Conservation (phyloP, 164 flowering plant species). For the Berberis thunbergii region DNA sequence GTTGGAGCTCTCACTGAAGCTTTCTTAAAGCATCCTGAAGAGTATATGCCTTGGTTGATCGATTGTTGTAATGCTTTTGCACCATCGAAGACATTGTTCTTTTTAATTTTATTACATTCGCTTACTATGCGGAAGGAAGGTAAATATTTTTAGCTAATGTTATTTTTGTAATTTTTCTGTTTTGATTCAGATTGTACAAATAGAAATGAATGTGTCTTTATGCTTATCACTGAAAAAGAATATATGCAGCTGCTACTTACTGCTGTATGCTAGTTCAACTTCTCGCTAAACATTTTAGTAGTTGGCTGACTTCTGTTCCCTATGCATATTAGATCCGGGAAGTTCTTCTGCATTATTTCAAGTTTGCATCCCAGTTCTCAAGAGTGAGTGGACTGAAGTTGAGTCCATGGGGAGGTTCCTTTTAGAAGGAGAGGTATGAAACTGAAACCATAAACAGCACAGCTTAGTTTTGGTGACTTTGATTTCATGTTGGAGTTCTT, state of each 20-base stretch:
- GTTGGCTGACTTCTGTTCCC: conserved; percentile 4
- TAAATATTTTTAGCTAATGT: background rate
- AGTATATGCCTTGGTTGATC: conserved; percentile 47
- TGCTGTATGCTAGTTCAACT: background rate
- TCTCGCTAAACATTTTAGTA: background rate
- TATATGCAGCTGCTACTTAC: background rate
- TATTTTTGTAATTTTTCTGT: background rate
- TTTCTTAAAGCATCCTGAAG: conserved; percentile 31
- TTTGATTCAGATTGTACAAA: background rate
- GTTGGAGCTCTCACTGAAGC: conserved; percentile 44
- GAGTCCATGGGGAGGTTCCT: conserved; percentile 22
- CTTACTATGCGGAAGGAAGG: conserved; percentile 22
- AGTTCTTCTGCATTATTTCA: conserved; percentile 30
- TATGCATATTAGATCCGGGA: conserved; percentile 18
- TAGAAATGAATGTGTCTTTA: no score
- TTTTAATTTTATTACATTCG: conserved; percentile 61
- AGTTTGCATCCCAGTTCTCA: conserved; percentile 45
- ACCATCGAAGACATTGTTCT: conserved; percentile 53
- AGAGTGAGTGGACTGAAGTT: conserved; percentile 37
- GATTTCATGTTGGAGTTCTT: background rate
- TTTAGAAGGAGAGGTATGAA: conserved; percentile 37
- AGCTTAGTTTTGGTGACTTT: background rate
- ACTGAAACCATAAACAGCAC: background rate
- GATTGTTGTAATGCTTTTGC: conserved; percentile 34
- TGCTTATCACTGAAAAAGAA: no score